Conservation (phyloP, 441 rosid species). For the Erodium moschatum region DNA sequence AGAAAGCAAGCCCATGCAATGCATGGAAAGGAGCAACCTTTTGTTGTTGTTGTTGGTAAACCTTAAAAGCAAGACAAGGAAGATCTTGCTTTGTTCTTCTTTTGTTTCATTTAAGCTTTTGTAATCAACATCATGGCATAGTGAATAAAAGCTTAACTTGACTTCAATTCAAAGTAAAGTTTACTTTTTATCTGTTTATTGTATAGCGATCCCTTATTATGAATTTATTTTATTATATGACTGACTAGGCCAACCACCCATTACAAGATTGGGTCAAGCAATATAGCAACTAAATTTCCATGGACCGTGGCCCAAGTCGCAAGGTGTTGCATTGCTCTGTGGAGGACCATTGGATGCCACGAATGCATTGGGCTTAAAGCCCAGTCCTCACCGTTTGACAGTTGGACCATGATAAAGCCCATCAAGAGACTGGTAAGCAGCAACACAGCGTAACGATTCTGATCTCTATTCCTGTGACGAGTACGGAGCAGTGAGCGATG, state of each 20-base stretch:
- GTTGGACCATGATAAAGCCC: not conserved
- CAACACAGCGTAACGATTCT: no score
- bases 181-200: not conserved
- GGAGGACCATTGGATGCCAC: no score
- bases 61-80: not conserved
- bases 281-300: no score
- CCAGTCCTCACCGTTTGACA: not conserved
- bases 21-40: not conserved
- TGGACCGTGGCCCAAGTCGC: not conserved
- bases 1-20: not conserved
- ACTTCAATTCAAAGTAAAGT: not conserved
- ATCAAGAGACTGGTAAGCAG: not conserved
- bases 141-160: not conserved
- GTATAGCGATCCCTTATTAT: no score
- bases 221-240: no score
- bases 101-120: not conserved
- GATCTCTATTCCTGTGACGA: no score
- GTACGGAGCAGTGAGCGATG: slow-evolving; percentile 16
- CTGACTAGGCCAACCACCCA: not conserved
- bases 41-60: no score
- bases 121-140: not conserved
- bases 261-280: not conserved
- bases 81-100: not conserved
- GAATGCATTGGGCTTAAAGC: not conserved
- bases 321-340: not conserved